phyloP scores from a whole-genome alignment of 2,329 filamentous ascomycete species.

The Alternaria longipes region DNA sequence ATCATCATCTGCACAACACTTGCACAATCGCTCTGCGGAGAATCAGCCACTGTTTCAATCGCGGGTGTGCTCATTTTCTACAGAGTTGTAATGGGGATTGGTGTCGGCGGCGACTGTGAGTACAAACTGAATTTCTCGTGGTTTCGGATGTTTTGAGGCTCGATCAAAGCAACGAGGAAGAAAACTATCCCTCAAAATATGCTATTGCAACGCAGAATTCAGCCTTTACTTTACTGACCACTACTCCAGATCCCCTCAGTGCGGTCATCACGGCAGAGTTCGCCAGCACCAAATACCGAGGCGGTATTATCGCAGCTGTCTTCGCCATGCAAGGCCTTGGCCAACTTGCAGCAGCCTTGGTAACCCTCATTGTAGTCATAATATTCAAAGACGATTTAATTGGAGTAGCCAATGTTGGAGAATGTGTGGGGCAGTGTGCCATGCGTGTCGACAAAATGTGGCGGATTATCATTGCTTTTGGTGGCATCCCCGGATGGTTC shows the following conservation, averaged over 20 bases:
- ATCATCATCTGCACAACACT: constrained; percentile 53
- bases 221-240: constrained; percentile 4
- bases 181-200: too few species aligned
- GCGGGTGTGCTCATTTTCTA: constrained; percentile 54
- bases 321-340: constrained; percentile 90
- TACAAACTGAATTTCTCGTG: not conserved
- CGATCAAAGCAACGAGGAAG: too few species aligned
- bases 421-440: constrained; percentile 71
- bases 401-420: constrained; percentile 59
- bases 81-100: constrained; percentile 53
- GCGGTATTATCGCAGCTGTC: constrained; percentile 86
- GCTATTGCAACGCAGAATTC: not conserved
- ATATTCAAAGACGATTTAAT: constrained; percentile 73
- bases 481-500: constrained; percentile 80
- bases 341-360: constrained; percentile 77
- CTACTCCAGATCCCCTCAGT: constrained; percentile 69
- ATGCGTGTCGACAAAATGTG: constrained; percentile 87
- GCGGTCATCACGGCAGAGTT: constrained; percentile 89
- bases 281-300: constrained; percentile 83
- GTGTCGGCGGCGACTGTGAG: constrained; percentile 42
- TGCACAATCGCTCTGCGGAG: constrained; percentile 50
- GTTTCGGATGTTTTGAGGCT: too few species aligned
- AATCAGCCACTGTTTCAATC: constrained; percentile 47
- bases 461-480: constrained; percentile 81
- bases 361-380: constrained; percentile 76